Base-by-base conservation (phyloP, 768 basidiomycete genomes). In the Naematelia encephala region DNA sequence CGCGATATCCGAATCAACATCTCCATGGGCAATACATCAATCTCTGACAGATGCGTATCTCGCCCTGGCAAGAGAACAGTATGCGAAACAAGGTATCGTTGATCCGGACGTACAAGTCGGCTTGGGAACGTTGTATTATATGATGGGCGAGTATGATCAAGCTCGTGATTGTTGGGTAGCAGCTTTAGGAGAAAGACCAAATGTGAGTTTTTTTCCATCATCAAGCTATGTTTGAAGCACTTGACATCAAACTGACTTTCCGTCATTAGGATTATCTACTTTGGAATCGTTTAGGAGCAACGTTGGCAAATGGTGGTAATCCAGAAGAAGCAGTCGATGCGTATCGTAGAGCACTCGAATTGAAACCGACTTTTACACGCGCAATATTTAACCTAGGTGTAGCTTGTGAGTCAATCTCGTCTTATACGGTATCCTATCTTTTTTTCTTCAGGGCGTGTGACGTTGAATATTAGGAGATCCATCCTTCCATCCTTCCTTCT, bases 331-430 rank as follows among this genome's bases (percentile, higher is more conserved):
- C 94, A 14, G 80, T 81, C 58, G 72, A 77, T 51, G 80, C 80
- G 13, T 96, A 99, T 75, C 83, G 89, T 59, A 86, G 92, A 74
- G 96, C 96, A 0, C 82, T 99, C 23, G 86, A 85, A 69, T 79
- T 97, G 48, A 84, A 91, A 39, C 96, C 96, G 25, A 93, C 91
- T 0, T 99, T 96, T 75, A 98, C 96, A 0, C 86, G 96, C 11
- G 96, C 93, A 10, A 90, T 97, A 22, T 97, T 94, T 74, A 99
- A 99, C 69, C 90, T 99, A 30, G 96, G 93, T 45, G 96, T 99
- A 25, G 92, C 93, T 21, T 99, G 92, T 92, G 70, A 68, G 90
- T 84, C 2, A 4, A 53, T 59, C 23, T 27, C 46, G 25, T 47
- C 46, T 21, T 21, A 11, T 47, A 43, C n/a, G n/a, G n/a, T n/a